Conservation (phyloP, 148 eudicot species). For the Simmondsia chinensis region DNA sequence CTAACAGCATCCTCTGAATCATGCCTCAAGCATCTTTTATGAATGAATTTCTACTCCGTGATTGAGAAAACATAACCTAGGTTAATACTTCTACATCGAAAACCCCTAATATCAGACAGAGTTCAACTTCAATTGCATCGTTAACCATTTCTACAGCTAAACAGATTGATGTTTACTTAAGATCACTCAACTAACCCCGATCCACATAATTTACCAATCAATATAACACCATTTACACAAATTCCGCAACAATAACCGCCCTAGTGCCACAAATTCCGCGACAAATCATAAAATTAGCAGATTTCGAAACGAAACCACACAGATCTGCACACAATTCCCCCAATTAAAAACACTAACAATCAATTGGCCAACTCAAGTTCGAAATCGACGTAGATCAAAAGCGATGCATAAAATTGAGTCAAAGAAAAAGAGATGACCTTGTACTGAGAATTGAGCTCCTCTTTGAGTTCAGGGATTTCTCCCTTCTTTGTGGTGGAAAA, state of each 20-base stretch:
- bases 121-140: slow-evolving; percentile 1
- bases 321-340: slow-evolving; percentile 22
- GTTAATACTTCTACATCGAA: too few relatives aligned
- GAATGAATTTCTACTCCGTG: too few relatives aligned
- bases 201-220: slow-evolving; percentile 1
- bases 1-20: too few relatives aligned
- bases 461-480: slow-evolving; percentile 98
- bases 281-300: neutral
- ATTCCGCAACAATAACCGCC: neutral
- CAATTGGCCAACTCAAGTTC: neutral
- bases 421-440: slow-evolving; percentile 35
- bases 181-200: too few relatives aligned
- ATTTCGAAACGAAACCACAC: neutral
- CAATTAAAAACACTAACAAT: neutral
- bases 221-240: neutral
- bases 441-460: slow-evolving; percentile 99
- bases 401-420: neutral
- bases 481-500: slow-evolving; percentile 99
- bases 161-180: too few relatives aligned
- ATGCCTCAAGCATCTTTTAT: too few relatives aligned
- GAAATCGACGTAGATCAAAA: neutral
- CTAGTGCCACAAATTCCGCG: slow-evolving; percentile 5
- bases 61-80: too few relatives aligned
- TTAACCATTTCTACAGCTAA: neutral
- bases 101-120: too few relatives aligned